phyloP scores from a whole-genome alignment of 768 basidiomycete species.

The Amanita exitialis region DNA sequence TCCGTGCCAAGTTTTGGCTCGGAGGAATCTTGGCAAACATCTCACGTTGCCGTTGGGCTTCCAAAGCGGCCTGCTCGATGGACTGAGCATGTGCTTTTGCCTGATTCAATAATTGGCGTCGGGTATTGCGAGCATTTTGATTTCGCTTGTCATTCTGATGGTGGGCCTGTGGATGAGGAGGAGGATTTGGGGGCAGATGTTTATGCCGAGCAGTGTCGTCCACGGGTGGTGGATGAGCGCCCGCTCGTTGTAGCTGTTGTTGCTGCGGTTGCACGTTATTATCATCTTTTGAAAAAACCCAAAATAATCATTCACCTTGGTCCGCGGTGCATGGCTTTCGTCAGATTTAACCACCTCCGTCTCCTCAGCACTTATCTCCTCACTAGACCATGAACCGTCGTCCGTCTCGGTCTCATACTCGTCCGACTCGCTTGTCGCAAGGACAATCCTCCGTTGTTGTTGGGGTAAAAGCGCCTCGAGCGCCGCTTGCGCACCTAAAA shows the following conservation, averaged over 20 bases:
- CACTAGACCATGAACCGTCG: slow-evolving; percentile 48
- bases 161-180: slow-evolving; percentile 8
- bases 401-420: slow-evolving; percentile 37
- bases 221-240: not conserved
- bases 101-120: slow-evolving; percentile 11
- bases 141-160: slow-evolving; percentile 9
- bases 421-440: slow-evolving; percentile 44
- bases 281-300: not conserved
- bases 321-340: not conserved
- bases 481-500: slow-evolving; percentile 10
- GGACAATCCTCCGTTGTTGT: slow-evolving; percentile 33
- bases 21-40: slow-evolving; percentile 67
- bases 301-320: not conserved
- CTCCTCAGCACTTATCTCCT: slow-evolving; percentile 33
- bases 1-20: slow-evolving; percentile 26
- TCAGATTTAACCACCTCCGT: not conserved
- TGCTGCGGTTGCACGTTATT: slow-evolving; percentile 8
- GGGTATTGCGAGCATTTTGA: slow-evolving; percentile 12
- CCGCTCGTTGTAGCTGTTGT: slow-evolving; percentile 13
- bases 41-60: slow-evolving; percentile 56
- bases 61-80: slow-evolving; percentile 42
- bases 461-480: slow-evolving; percentile 20
- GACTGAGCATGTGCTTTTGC: slow-evolving; percentile 20
- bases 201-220: slow-evolving; percentile 13
- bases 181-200: slow-evolving; percentile 14